Evolutionary conservation across 2,329 filamentous ascomycete species (phyloP), one percentile per base, ranked within the genome.

Genomic region (Alternaria solani): DNA sequence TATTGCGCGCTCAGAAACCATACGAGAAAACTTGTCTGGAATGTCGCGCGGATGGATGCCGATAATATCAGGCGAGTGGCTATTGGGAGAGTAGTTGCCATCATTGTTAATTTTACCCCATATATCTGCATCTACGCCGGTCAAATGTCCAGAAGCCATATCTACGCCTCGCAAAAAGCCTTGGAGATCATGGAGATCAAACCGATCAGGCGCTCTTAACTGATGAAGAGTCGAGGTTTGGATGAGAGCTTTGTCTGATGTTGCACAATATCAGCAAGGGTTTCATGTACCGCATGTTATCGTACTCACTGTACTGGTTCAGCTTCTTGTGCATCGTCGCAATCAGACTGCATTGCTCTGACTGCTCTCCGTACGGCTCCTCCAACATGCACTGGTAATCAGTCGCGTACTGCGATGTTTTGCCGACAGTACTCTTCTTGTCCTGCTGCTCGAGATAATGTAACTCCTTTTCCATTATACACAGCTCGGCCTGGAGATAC

Each of bases 401-500:
- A 2, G 14, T 12, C 9, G 53, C 42, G 16, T 39, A 61, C 3
- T n/a, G 14, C 4, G 12, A 4, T 26, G 14, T n/a, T 32, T 41
- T 34, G 20, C 23, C 36, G 4, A 11, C 20, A 30, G 39, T 41
- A 9, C 26, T n/a, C 20, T 20, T 7, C 25, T 55, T 34, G 25
- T 61, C 53, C 9, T 43, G 8, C 7, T 20, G 11, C 11, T 57
- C 54, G 1, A 43, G 5, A 8, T 23, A 7, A 4, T 48, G 34
- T 11, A 61, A 14, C 4, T 26, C 5, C 12, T 25, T 47, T 25
- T 57, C 58, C 7, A 61, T 14, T 11, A 4, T 25, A 11, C 34
- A 51, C 11, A 69, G 48, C 2, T 69, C 66, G 0, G 53, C 55
- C 32, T 70, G 65, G 6, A 64, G 20, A 23, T 69, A 68, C 1